Percentiles rank a stretch among this genome's conserved stretches.
phyloP scores from a whole-genome alignment of 1,284 basidiomycete genomes.

The Psilocybe mexicana region DNA sequence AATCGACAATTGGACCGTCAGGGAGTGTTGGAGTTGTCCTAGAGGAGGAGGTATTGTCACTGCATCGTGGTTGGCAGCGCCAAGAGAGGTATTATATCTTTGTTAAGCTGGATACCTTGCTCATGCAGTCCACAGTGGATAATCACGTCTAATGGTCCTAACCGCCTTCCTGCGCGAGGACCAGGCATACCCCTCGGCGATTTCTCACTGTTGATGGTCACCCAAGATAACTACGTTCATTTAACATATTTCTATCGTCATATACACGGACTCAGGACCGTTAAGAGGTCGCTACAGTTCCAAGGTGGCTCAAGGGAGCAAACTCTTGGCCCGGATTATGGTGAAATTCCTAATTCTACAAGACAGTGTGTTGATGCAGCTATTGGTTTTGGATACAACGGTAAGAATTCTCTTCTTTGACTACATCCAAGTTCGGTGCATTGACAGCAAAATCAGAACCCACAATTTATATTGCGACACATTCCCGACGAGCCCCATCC shows the following conservation, averaged over 20 bases:
- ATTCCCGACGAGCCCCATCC: slow-evolving; percentile 49
- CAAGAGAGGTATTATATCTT: slow-evolving; percentile 54
- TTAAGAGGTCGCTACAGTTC: slow-evolving; percentile 50
- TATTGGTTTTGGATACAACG: slow-evolving; percentile 65
- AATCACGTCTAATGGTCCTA: slow-evolving; percentile 39
- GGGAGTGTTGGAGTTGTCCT: slow-evolving; percentile 56
- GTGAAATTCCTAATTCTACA: slow-evolving; percentile 30
- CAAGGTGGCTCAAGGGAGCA: slow-evolving; percentile 37
- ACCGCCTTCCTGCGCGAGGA: slow-evolving; percentile 53
- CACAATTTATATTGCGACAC: slow-evolving; percentile 64
- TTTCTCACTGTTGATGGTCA: slow-evolving; percentile 56
- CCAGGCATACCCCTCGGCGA: slow-evolving; percentile 50
- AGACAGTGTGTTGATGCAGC: slow-evolving; percentile 55
- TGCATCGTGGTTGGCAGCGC: slow-evolving; percentile 58
- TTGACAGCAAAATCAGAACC: slow-evolving; percentile 41
- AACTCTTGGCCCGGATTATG: slow-evolving; percentile 34
- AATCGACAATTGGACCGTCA: slow-evolving; percentile 62
- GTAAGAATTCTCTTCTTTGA: slow-evolving; percentile 33
- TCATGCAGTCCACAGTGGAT: slow-evolving; percentile 44
- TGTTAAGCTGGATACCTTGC: slow-evolving; percentile 2
- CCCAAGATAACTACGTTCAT: slow-evolving; percentile 52
- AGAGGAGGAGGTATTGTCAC: slow-evolving; percentile 58
- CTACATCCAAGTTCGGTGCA: neutral
- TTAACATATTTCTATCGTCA: slow-evolving; percentile 51
- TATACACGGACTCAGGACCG: slow-evolving; percentile 37